Evolutionary conservation across 1,284 basidiomycete genomes (phyloP), one percentile per base, ranked within the genome.

Genomic region (Ceratobasidium sp.): DNA sequence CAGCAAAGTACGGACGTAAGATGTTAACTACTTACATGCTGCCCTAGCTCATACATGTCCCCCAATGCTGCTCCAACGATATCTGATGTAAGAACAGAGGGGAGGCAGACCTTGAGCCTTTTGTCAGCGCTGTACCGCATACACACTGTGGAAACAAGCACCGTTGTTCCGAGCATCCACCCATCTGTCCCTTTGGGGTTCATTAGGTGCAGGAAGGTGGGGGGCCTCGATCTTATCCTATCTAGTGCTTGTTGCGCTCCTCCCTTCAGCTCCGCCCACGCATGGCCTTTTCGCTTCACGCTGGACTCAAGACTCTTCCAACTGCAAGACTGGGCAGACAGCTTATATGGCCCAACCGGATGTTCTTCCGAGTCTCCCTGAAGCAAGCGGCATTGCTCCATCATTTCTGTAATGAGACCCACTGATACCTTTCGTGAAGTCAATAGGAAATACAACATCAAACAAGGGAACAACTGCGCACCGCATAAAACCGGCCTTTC

Each of bases 401-500:
- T n/a, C 62, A 65, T 65, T 44, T 65, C 62, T 23, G 38, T 27
- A 3, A 65, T 38, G 10, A 65, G 38, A 18, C 35, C 14, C 5
- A 12, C 35, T 3, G 41, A 12, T n/a, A 44, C 8, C 41, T 44
- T 33, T 44, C 38, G 23, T n/a, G 20, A 8, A 12, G 35, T 30
- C 33, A 20, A 35, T 4, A 35, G 30, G 14, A 2, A 20, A 20
- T 14, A 8, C 30, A 8, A 62, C 16, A 30, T 14, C 27, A 23
- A 65, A 23, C 6, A 44, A 12, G 10, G 10, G n/a, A 41, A 41
- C 10, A 23, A 18, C 23, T 33, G n/a, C 54, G 54, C 30, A 50
- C 65, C 50, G 20, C 10, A 35, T 67, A 67, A 27, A 67, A 50
- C 23, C 65, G 20, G 10, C 65, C 65, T 35, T 67, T 67, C 10